Percentiles rank a stretch among this genome's conserved stretches.
These are phyloP conservation scores for Aspergillus ostianus DNA, from an alignment of 495 filamentous ascomycete genomes.

Conservation along the genomic window DNA sequence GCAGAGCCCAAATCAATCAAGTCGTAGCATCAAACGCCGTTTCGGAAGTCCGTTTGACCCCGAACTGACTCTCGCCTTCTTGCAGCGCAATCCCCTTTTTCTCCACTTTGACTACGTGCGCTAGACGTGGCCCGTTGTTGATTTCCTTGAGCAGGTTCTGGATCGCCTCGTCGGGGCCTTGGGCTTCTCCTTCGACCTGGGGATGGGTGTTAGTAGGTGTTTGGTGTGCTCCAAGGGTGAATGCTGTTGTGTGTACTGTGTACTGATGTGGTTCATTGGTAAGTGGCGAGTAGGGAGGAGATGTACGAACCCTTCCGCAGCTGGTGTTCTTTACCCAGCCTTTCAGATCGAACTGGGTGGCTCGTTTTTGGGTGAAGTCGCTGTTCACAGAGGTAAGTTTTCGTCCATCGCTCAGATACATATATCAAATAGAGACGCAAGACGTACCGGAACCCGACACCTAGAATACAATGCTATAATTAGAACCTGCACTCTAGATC, in stretches of 20 bases:
- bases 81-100: slow-evolving; percentile 59
- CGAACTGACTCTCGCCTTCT: slow-evolving; percentile 65
- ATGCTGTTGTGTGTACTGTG: background rate
- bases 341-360: slow-evolving; percentile 61
- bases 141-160: slow-evolving; percentile 72
- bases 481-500: too few relatives aligned
- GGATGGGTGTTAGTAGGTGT: slow-evolving; percentile 4
- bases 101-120: slow-evolving; percentile 71
- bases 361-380: slow-evolving; percentile 69
- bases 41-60: slow-evolving; percentile 40
- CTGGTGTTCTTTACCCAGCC: slow-evolving; percentile 79
- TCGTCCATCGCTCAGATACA: background rate
- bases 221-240: background rate
- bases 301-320: slow-evolving; percentile 59
- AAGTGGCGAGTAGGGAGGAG: slow-evolving; percentile 1
- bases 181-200: slow-evolving; percentile 88
- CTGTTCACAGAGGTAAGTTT: slow-evolving; percentile 32
- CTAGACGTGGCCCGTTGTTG: slow-evolving; percentile 64
- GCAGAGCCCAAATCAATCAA: background rate
- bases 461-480: slow-evolving; percentile 30
- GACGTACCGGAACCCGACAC: slow-evolving; percentile 69
- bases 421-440: slow-evolving; percentile 10
- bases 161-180: slow-evolving; percentile 64
- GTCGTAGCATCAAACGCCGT: slow-evolving; percentile 26
- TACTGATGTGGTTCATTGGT: background rate